Conservation (phyloP, 164 flowering plant genomes). For the Akebia trifoliata region DNA sequence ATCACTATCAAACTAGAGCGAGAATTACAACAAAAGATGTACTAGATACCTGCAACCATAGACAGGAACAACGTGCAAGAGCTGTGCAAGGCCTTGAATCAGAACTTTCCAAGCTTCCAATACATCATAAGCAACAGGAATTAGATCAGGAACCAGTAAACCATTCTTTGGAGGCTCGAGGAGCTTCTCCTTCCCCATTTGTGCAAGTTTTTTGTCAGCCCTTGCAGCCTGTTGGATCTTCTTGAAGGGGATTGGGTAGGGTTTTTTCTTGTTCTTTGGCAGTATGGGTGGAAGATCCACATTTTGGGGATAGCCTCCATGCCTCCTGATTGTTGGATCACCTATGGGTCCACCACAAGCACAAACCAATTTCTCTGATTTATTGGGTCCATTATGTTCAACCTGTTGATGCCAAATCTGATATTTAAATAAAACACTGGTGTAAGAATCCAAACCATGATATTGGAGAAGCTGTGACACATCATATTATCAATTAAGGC, state of each 20-base stretch:
- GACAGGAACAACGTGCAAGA: constrained; percentile 80
- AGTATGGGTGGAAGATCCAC: constrained; percentile 71
- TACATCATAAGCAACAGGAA: constrained; percentile 81
- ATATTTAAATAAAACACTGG: background rate
- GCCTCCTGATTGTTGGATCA: constrained; percentile 20
- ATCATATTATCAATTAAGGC: background rate
- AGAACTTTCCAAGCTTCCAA: constrained; percentile 82
- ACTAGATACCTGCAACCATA: constrained; percentile 76
- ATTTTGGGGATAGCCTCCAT: constrained; percentile 50
- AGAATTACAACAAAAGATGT: background rate
- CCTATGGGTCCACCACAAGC: constrained; percentile 8
- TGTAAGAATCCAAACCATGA: background rate
- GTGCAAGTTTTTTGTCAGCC: constrained; percentile 67
- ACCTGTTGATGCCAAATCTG: constrained; percentile 11
- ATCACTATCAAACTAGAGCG: background rate
- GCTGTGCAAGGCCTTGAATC: constrained; percentile 75
- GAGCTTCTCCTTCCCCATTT: constrained; percentile 76
- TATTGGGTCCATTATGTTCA: constrained; percentile 10
- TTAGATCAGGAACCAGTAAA: constrained; percentile 62
- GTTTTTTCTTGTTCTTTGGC: constrained; percentile 83
- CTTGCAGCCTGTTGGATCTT: constrained; percentile 52
- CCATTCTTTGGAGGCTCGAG: constrained; percentile 92
- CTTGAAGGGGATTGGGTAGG: constrained; percentile 79
- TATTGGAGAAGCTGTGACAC: background rate
- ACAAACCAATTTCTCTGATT: constrained; percentile 10